These are phyloP conservation scores for Trypanosoma rangeli DNA, from an alignment of 208 protist genomes.

Conservation along the genomic window DNA sequence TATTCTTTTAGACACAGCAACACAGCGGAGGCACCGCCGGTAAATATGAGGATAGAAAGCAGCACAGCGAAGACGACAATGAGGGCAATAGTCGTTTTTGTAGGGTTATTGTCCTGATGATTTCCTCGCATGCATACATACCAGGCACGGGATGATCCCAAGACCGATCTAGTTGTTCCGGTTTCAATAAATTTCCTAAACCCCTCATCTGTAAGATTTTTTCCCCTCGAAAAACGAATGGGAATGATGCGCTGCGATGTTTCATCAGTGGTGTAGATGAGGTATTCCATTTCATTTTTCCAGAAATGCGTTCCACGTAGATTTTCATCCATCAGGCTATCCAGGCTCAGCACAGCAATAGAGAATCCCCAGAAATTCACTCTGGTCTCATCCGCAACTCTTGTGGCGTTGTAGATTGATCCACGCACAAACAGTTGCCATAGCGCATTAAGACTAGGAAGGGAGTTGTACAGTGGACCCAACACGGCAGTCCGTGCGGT, in stretches of 20 bases:
- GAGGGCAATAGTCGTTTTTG: slow-evolving; percentile 32
- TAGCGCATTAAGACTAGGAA: slow-evolving; percentile 7
- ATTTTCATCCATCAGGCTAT: slow-evolving; percentile 26
- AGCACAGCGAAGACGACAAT: slow-evolving; percentile 32
- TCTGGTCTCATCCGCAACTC: background rate
- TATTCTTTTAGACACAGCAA: slow-evolving; percentile 47
- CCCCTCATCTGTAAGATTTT: slow-evolving; percentile 17
- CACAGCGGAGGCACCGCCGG: slow-evolving; percentile 30
- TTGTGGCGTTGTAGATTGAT: slow-evolving; percentile 49
- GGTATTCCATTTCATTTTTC: slow-evolving; percentile 39
- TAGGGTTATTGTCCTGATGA: background rate
- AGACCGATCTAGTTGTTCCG: slow-evolving; percentile 12
- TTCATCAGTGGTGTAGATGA: slow-evolving; percentile 38
- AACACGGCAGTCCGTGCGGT: slow-evolving; percentile 26
- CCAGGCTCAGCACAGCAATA: slow-evolving; percentile 40
- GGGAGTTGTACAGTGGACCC: slow-evolving; percentile 27
- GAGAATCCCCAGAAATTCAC: slow-evolving; percentile 79
- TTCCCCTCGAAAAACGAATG: slow-evolving; percentile 32
- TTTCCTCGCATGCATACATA: slow-evolving; percentile 23
- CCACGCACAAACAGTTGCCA: slow-evolving; percentile 48
- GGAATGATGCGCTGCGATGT: slow-evolving; percentile 7
- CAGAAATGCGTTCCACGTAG: slow-evolving; percentile 25
- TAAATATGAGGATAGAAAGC: slow-evolving; percentile 30
- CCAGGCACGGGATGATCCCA: slow-evolving; percentile 13
- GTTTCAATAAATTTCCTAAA: slow-evolving; percentile 30